Evolutionary conservation across 2,329 filamentous ascomycete genomes (phyloP).

Genomic region (Eutypa lata): DNA sequence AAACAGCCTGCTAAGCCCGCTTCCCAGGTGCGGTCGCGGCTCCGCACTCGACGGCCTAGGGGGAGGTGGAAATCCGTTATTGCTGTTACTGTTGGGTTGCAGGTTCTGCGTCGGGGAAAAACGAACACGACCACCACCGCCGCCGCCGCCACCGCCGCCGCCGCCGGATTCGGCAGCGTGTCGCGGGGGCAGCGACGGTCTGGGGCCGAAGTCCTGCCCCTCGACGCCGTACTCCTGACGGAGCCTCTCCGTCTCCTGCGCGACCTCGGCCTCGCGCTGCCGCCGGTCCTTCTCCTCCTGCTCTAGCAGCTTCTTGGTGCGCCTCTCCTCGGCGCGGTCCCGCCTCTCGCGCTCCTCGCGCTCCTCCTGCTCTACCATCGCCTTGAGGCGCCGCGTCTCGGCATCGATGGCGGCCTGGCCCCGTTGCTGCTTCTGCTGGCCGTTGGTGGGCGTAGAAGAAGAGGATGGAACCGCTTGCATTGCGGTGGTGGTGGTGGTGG

Average conservation of each 20-base stretch:
- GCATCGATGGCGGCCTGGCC: slow-evolving; percentile 54
- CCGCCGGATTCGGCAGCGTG: slow-evolving; percentile 19
- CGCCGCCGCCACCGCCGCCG: not conserved
- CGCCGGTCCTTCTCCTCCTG: slow-evolving; percentile 61
- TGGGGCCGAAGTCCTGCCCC: slow-evolving; percentile 36
- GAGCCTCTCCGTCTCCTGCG: slow-evolving; percentile 81
- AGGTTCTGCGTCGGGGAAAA: slow-evolving; percentile 21
- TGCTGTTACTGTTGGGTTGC: slow-evolving; percentile 20
- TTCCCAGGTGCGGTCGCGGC: slow-evolving; percentile 25
- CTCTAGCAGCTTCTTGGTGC: slow-evolving; percentile 64
- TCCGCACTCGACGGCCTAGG: slow-evolving; percentile 48
- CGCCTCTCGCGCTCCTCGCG: slow-evolving; percentile 50
- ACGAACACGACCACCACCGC: too few relatives aligned
- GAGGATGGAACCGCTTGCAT: too few relatives aligned
- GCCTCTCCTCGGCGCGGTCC: slow-evolving; percentile 52
- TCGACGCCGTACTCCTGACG: slow-evolving; percentile 63
- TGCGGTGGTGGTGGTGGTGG: too few relatives aligned
- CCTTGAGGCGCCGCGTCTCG: slow-evolving; percentile 72
- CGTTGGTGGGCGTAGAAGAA: too few relatives aligned
- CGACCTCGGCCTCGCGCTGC: slow-evolving; percentile 56
- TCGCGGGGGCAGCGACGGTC: slow-evolving; percentile 32
- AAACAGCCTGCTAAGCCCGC: slow-evolving; percentile 28
- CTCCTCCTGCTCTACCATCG: slow-evolving; percentile 51
- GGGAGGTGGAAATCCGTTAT: slow-evolving; percentile 24
- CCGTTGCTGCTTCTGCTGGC: too few relatives aligned